phyloP scores from a whole-genome alignment of 2,329 filamentous ascomycete genomes.

The Trichoderma atrobrunneum region DNA sequence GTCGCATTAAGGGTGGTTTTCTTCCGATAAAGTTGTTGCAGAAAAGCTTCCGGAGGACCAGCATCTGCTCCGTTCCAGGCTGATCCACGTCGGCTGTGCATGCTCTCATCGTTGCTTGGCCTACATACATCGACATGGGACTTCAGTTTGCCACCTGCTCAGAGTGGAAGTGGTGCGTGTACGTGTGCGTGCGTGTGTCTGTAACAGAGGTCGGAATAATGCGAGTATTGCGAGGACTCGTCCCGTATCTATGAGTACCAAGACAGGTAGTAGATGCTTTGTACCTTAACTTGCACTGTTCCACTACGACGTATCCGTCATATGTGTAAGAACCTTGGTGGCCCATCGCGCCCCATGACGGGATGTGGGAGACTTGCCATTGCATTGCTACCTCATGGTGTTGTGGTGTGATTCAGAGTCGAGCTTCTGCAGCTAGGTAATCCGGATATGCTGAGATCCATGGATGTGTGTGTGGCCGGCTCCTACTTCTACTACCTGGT shows the following conservation, averaged over 20 bases:
- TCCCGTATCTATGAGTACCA: background rate
- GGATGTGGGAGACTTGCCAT: background rate
- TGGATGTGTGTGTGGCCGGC: background rate
- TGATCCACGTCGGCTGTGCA: background rate
- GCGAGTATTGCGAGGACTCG: background rate
- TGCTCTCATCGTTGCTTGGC: background rate
- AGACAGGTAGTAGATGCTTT: background rate
- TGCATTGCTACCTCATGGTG: background rate
- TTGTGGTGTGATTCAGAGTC: background rate
- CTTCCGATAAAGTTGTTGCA: constrained; percentile 13
- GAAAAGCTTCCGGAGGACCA: background rate
- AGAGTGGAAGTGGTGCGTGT: background rate
- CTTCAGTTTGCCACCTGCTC: background rate
- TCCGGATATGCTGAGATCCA: background rate
- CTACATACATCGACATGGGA: background rate
- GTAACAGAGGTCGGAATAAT: background rate
- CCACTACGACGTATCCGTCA: background rate
- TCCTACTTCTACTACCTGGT: no score
- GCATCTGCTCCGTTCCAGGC: background rate
- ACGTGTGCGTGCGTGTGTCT: background rate
- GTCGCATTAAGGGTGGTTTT: background rate
- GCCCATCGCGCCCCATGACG: background rate
- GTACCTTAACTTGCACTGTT: background rate
- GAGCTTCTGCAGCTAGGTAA: background rate
- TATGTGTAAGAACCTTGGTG: background rate